These are phyloP conservation scores for Cyanophora paradoxa DNA, from an alignment of 78 protist genomes.

Conservation along the genomic window DNA sequence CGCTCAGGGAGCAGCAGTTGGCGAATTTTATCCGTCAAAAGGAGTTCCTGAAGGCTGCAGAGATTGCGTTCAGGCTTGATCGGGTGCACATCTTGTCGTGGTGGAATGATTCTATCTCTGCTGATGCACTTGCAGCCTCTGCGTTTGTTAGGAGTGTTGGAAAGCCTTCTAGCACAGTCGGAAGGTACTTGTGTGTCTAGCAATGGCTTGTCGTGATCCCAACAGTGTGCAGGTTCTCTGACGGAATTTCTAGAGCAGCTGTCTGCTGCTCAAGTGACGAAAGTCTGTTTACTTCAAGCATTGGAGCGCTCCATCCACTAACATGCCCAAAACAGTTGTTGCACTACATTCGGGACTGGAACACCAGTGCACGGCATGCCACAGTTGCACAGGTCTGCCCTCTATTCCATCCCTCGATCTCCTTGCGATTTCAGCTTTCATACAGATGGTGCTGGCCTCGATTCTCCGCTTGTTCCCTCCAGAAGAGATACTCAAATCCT, in stretches of 20 bases:
- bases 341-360: slow-evolving; percentile 70
- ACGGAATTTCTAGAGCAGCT: too few species aligned
- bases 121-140: too few species aligned
- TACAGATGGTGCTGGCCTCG: slow-evolving; percentile 26
- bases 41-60: slow-evolving; percentile 26
- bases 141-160: too few species aligned
- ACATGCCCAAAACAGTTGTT: not conserved
- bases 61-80: slow-evolving; percentile 53
- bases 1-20: slow-evolving; percentile 33
- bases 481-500: not conserved
- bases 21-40: slow-evolving; percentile 11
- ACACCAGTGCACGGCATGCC: slow-evolving; percentile 50
- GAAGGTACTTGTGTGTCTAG: not conserved
- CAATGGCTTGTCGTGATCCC: too few species aligned
- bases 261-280: too few species aligned
- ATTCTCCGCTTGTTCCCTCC: slow-evolving; percentile 18
- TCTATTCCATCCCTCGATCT: too few species aligned
- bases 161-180: too few species aligned
- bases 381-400: not conserved
- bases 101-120: too few species aligned
- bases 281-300: too few species aligned
- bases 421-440: not conserved
- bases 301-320: not conserved
- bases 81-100: too few species aligned
- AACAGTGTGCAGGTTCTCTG: too few species aligned